Conservation (phyloP, 1,139 yeast genomes). For the Lodderomyces beijingensis region DNA sequence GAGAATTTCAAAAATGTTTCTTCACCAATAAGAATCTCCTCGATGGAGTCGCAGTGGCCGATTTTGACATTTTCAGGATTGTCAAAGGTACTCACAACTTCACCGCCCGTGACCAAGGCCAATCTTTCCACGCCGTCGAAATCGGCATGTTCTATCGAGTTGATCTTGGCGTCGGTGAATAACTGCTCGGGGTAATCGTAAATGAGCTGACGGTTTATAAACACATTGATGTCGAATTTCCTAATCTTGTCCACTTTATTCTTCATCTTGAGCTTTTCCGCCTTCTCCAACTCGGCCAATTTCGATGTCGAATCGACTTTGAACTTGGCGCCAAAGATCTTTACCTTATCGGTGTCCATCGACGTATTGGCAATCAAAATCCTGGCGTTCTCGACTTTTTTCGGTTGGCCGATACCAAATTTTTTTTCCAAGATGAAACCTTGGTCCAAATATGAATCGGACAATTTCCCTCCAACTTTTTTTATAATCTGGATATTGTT, state of each 20-base stretch:
- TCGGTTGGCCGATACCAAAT: constrained; percentile 94
- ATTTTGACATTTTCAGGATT: constrained; percentile 79
- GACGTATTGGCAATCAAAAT: constrained; percentile 93
- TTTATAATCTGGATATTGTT: constrained; percentile 93
- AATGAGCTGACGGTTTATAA: constrained; percentile 92
- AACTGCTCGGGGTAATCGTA: constrained; percentile 98
- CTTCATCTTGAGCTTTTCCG: constrained; percentile 93
- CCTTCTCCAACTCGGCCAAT: constrained; percentile 92
- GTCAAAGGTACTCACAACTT: constrained; percentile 95
- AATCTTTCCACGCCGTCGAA: constrained; percentile 97
- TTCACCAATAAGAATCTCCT: constrained; percentile 91
- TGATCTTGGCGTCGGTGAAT: constrained; percentile 81
- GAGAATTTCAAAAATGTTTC: constrained; percentile 81
- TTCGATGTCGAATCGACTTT: constrained; percentile 94
- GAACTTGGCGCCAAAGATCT: constrained; percentile 95
- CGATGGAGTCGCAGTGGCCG: constrained; percentile 86
- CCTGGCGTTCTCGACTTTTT: constrained; percentile 74
- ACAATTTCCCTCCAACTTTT: constrained; percentile 86
- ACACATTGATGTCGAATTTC: constrained; percentile 79
- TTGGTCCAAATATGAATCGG: constrained; percentile 92
- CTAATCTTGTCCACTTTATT: constrained; percentile 82
- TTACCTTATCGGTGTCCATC: constrained; percentile 96
- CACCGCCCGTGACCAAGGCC: constrained; percentile 96
- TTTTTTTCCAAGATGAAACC: constrained; percentile 89
- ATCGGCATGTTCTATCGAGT: constrained; percentile 96